Base-by-base conservation (phyloP, 2,329 filamentous ascomycete genomes). In the Tolypocladium endophyticum region DNA sequence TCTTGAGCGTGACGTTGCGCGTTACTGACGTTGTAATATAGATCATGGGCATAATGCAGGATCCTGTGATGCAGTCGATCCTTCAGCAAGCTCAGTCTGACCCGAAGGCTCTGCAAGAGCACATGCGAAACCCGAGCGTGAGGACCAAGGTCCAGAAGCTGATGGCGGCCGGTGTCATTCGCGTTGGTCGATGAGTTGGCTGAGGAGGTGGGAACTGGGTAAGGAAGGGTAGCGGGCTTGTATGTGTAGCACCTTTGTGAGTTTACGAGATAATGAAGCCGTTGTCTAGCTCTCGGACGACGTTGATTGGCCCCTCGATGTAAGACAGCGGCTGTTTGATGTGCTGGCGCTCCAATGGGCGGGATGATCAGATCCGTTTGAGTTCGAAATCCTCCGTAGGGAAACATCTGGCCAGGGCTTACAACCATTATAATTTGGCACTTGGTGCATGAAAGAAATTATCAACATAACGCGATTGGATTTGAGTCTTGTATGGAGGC, bases 61-160 rank as follows among this genome's bases (percentile, higher is more conserved):
- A 99, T 71, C 94, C 94, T 20, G 87, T 99, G 71, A 97, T 99
- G 93, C 92, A 99, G 78, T 89, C 88, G 65, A 97, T 97, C 66
- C 84, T 97, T 60, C 92, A 97, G 74, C 94, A 99, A 78, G 94
- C 94, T 54, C 96, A 97, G 81, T 86, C 85, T 59, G 90, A 99
- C 70, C 94, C 94, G 23, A 88, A 88, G 56, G 94, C 94, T 54
- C 84, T 99, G 63, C 88, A 95, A 72, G 93, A 99, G 74, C 95
- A 99, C 76, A 96, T 99, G 90, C 90, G 87, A 80, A 99, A 97
- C 79, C 84, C 91, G 0, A 83, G 81, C 61, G 89, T 99, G 66
- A 83, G 87, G 61, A 84, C 84, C 68, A 96, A 97, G 83, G 89
- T 99, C 64, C 91, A 97, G 81, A 97, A 97, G 79, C 79, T 97